phyloP scores from a whole-genome alignment of 2,329 filamentous ascomycete species.

The Apiospora phragmitis region DNA sequence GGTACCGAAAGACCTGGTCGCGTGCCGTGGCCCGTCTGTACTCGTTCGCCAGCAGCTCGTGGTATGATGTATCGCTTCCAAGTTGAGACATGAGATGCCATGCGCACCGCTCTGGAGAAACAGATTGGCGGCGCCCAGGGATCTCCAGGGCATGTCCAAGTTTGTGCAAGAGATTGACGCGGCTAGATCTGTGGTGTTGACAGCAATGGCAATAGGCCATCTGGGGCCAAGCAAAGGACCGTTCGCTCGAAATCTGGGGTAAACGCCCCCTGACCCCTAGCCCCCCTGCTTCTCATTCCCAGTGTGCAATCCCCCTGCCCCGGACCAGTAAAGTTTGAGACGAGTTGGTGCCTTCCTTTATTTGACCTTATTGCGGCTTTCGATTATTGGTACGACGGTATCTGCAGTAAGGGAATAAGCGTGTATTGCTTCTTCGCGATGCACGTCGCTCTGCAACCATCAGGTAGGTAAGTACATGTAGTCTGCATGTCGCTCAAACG shows the following conservation, averaged over 20 bases:
- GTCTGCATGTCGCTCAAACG: not conserved
- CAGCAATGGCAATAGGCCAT: not conserved
- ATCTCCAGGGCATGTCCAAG: not conserved
- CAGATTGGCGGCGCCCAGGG: not conserved
- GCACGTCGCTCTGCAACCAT: not conserved
- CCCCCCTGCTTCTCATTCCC: not conserved
- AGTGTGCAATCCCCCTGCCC: not conserved
- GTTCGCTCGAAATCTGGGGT: constrained; percentile 2
- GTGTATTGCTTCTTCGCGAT: not conserved
- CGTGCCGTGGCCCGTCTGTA: not conserved
- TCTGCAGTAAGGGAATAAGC: not conserved
- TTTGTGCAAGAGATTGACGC: not conserved
- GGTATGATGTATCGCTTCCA: not conserved
- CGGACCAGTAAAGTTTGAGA: not conserved
- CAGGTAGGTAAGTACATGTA: not conserved
- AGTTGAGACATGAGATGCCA: not conserved
- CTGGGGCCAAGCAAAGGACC: constrained; percentile 1
- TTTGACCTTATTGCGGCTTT: not conserved
- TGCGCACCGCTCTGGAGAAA: not conserved
- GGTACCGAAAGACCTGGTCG: constrained; percentile 1
- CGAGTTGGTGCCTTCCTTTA: not conserved
- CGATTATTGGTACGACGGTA: not conserved
- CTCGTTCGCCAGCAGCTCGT: not conserved
- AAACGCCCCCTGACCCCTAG: constrained; percentile 6
- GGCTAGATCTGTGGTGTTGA: not conserved